phyloP scores from a whole-genome alignment of 2,329 filamentous ascomycete species.

The Zymoseptoria tritici region DNA sequence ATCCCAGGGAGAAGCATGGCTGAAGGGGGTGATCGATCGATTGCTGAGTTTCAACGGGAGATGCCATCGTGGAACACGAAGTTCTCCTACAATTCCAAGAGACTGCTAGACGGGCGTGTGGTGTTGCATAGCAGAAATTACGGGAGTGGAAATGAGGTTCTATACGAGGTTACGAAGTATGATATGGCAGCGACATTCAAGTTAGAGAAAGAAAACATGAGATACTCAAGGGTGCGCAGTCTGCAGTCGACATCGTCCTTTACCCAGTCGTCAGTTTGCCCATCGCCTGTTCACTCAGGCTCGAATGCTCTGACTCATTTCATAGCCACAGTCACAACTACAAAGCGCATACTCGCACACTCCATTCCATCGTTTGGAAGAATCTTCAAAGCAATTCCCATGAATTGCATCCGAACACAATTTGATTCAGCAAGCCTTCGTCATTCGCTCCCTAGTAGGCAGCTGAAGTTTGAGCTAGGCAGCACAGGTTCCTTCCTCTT shows the following conservation, averaged over 20 bases:
- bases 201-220: too few species aligned
- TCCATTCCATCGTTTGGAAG: neutral
- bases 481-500: neutral
- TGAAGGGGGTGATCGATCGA: neutral
- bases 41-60: too few species aligned
- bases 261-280: too few species aligned
- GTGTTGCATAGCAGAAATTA: too few species aligned
- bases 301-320: neutral
- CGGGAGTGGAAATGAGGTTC: neutral
- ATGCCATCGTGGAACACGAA: too few species aligned
- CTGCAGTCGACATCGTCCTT: too few species aligned
- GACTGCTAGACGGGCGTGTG: too few species aligned
- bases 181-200: neutral
- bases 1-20: neutral
- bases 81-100: too few species aligned
- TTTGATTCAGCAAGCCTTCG: neutral
- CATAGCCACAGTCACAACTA: neutral
- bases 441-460: neutral
- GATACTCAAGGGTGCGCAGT: too few species aligned
- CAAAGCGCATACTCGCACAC: too few species aligned
- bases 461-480: neutral
- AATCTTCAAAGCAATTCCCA: neutral
- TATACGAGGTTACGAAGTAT: neutral
- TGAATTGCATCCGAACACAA: neutral
- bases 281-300: neutral